Evolutionary conservation across 192 early-diverging fungal genomes (phyloP).

Genomic region (Helicostylum pulchrum): DNA sequence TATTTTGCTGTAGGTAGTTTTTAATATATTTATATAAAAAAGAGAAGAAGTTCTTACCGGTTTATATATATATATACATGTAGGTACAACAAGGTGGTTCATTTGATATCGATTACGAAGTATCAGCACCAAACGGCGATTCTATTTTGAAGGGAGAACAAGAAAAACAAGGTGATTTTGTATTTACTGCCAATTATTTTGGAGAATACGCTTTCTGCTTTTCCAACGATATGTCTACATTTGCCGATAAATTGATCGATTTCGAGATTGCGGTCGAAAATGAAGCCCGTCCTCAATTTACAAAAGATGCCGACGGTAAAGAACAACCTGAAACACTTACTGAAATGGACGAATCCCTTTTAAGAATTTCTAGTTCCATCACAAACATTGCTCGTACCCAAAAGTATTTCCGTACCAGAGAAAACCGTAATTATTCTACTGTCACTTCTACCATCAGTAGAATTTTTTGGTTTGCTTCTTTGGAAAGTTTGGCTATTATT

Average conservation of each 20-base stretch:
- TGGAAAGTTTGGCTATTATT: conserved; percentile 77
- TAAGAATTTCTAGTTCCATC: conserved; percentile 62
- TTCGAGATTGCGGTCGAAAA: conserved; percentile 94
- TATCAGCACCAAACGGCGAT: conserved; percentile 69
- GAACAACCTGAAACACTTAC: conserved; percentile 42
- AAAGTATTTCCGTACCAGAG: conserved; percentile 85
- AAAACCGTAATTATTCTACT: conserved; percentile 89
- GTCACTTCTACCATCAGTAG: conserved; percentile 82
- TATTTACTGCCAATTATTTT: conserved; percentile 77
- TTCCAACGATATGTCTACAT: conserved; percentile 90
- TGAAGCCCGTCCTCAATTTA: conserved; percentile 58
- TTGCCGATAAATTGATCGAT: conserved; percentile 92
- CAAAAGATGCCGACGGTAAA: conserved; percentile 43
- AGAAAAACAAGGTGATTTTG: conserved; percentile 94
- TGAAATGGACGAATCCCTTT: conserved; percentile 55
- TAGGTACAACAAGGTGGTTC: conserved; percentile 95
- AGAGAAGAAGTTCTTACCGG: neutral
- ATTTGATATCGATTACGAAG: conserved; percentile 95
- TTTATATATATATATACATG: neutral
- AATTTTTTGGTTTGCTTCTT: conserved; percentile 90
- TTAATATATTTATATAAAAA: neutral
- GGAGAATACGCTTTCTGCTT: conserved; percentile 99
- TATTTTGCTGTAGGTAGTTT: conserved; percentile 90
- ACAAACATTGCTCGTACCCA: conserved; percentile 74
- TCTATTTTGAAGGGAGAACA: conserved; percentile 73